Evolutionary conservation across 2,329 filamentous ascomycete species (phyloP).

Genomic region (Penicillium freii): DNA sequence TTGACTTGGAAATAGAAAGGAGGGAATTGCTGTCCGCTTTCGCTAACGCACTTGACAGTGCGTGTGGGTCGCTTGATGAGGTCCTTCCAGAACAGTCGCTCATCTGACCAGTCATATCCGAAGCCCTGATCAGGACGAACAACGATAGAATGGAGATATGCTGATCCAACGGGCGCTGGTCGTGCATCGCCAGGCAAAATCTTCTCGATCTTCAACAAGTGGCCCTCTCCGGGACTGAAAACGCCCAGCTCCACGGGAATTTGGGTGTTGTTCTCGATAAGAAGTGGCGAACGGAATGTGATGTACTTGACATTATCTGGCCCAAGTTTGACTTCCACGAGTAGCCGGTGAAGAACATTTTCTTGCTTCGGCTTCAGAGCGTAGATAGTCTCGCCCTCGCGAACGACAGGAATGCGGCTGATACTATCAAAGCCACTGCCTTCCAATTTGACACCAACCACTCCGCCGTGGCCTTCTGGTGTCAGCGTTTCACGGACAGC

Average conservation of each 20-base stretch:
- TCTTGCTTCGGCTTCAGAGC: conserved; percentile 84
- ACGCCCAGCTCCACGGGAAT: conserved; percentile 93
- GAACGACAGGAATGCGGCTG: conserved; percentile 81
- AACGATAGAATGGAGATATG: conserved; percentile 82
- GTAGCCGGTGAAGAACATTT: conserved; percentile 78
- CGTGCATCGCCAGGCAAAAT: conserved; percentile 87
- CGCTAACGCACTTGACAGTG: conserved; percentile 84
- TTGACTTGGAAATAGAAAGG: conserved; percentile 98
- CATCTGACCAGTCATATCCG: conserved; percentile 90
- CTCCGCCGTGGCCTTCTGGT: conserved; percentile 74
- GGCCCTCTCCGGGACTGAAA: conserved; percentile 80
- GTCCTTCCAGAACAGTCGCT: conserved; percentile 90
- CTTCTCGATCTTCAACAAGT: conserved; percentile 96
- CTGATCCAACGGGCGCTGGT: conserved; percentile 87
- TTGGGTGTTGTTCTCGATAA: conserved; percentile 95
- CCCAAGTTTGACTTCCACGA: conserved; percentile 90
- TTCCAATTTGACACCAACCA: conserved; percentile 80
- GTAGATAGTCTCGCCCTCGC: conserved; percentile 93
- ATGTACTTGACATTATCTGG: conserved; percentile 97
- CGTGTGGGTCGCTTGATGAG: conserved; percentile 78
- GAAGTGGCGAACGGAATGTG: conserved; percentile 83
- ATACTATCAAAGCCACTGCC: conserved; percentile 92
- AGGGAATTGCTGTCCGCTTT: conserved; percentile 70
- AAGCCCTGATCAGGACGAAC: conserved; percentile 93
- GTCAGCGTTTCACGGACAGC: conserved; percentile 92